Evolutionary conservation across 148 eudicot species (phyloP).

Genomic region (Diospyros lotus): DNA sequence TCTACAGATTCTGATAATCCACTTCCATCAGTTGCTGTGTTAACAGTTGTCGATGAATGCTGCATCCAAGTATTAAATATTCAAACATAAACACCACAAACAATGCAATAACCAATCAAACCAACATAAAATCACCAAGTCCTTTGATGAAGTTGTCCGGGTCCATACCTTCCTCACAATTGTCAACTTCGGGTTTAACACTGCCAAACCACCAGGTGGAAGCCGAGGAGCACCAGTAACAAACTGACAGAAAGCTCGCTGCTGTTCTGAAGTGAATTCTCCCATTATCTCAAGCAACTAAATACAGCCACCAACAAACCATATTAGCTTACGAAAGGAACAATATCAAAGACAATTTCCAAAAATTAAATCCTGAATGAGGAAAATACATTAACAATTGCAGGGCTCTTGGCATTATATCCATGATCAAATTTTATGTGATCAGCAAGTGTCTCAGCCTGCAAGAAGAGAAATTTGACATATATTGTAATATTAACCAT

Average conservation of each 20-base stretch:
- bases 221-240: slow-evolving; percentile 96
- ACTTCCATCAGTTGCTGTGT: slow-evolving; percentile 37
- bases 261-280: slow-evolving; percentile 86
- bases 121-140: neutral
- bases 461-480: slow-evolving; percentile 23
- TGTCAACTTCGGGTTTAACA: slow-evolving; percentile 83
- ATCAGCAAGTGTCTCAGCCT: slow-evolving; percentile 82
- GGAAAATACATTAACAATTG: slow-evolving; percentile 54
- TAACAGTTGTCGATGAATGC: slow-evolving; percentile 59
- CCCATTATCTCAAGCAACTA: slow-evolving; percentile 94
- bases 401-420: slow-evolving; percentile 92
- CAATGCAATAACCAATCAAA: neutral
- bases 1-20: slow-evolving; percentile 65
- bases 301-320: neutral
- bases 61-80: slow-evolving; percentile 22
- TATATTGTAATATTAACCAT: neutral
- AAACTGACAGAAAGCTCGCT: slow-evolving; percentile 94
- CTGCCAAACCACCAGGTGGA: slow-evolving; percentile 94
- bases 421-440: slow-evolving; percentile 97
- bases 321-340: neutral
- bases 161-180: slow-evolving; percentile 87
- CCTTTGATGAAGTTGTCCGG: neutral
- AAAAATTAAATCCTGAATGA: neutral
- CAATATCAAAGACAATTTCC: neutral
- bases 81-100: neutral